Evolutionary conservation across 2,329 filamentous ascomycete genomes (phyloP), one percentile per base, ranked within the genome.

Genomic region (Aspergillus ochraceus): DNA sequence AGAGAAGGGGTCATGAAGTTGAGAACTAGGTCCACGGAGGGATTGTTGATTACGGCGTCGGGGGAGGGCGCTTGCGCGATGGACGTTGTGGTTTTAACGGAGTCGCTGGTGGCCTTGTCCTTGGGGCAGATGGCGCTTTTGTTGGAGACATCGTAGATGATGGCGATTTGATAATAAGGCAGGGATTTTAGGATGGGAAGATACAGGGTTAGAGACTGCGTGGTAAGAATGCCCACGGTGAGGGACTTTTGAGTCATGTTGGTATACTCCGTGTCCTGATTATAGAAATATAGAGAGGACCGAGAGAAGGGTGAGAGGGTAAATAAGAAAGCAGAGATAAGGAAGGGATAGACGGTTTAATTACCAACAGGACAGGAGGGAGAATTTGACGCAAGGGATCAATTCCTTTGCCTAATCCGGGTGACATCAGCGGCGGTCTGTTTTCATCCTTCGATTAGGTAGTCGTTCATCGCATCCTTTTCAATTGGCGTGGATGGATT

Each of bases 1-100:
- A 79, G 85, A 22, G 83, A 84, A 62, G 87, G 81, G 3, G 79
- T 75, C 55, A 87, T 76, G 62, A 88, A 74, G 29, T 88, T 82
- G 4, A 86, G 73, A 57, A 87, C 81, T 6, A 66, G 52, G 22
- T 63, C 57, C 47, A 66, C 30, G 30, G 59, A 55, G 10, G 64
- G 55, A 63, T 86, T 83, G 67, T 81, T 83, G 30, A 87, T 74
- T 62, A 80, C 79, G 1, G 77, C 32, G 10, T 64, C 54, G 0
- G 51, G 42, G 29, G 47, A 59, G 2, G 49, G 36, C 4, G 56
- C 55, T 14, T 17, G 30, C 39, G 30, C 26, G 53, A 45, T 24
- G 49, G 52, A 50, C 42, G 65, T 46, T 39, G 24, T 22, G 56
- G 26, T 26, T 51, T 57, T 19, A 1, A 26, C 22, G 1, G 22